These are phyloP conservation scores for Mollisiaceae sp. DNA, from an alignment of 2,329 filamentous ascomycete species.

Conservation along the genomic window DNA sequence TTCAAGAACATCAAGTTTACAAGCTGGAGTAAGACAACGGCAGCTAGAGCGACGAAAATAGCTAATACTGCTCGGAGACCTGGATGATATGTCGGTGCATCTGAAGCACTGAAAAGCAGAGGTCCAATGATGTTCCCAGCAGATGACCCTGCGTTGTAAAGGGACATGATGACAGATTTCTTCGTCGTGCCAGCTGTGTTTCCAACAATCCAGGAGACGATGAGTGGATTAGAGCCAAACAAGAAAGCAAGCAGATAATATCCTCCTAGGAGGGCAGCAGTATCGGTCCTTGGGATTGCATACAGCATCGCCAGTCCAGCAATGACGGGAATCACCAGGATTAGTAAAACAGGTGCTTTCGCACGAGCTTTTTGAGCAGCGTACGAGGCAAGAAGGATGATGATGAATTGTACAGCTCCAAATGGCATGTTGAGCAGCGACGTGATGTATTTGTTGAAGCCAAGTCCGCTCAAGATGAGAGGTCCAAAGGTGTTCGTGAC, in stretches of 20 bases:
- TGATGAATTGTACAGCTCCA: conserved; percentile 62
- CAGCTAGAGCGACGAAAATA: conserved; percentile 59
- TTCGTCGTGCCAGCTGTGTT: conserved; percentile 73
- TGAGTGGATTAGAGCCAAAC: conserved; percentile 68
- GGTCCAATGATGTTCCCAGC: conserved; percentile 72
- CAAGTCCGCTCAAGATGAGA: conserved; percentile 64
- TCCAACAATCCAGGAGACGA: conserved; percentile 71
- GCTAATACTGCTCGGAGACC: conserved; percentile 61
- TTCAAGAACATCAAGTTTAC: conserved; percentile 61
- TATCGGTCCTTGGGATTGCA: conserved; percentile 52
- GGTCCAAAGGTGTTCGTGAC: conserved; percentile 71
- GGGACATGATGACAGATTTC: conserved; percentile 66
- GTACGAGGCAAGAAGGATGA: conserved; percentile 64
- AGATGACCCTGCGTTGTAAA: conserved; percentile 66
- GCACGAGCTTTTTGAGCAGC: conserved; percentile 60
- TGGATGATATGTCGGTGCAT: conserved; percentile 63
- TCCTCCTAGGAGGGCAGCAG: conserved; percentile 57
- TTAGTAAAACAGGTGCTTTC: conserved; percentile 61
- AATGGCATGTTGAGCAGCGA: conserved; percentile 72
- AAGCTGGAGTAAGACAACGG: conserved; percentile 58
- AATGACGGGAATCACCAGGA: conserved; percentile 63
- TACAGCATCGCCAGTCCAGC: conserved; percentile 64
- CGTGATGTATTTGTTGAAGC: conserved; percentile 61
- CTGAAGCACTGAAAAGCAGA: conserved; percentile 61
- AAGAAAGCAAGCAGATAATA: conserved; percentile 72